Conservation (phyloP, 2,329 filamentous ascomycete species). For the Calonectria hongkongensis region DNA sequence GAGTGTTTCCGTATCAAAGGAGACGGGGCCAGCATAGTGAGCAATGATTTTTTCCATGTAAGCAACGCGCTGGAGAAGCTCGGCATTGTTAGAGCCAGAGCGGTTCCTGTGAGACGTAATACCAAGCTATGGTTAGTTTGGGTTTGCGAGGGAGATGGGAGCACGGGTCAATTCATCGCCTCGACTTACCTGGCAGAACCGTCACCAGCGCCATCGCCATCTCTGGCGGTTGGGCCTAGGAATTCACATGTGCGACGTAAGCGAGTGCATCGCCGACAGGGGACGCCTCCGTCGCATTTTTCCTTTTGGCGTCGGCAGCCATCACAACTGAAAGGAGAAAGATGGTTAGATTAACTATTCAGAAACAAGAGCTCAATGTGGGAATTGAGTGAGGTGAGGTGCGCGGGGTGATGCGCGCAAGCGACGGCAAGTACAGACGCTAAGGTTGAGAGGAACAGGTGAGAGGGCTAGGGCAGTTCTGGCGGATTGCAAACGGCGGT, state of each 20-base stretch:
- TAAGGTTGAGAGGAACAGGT: constrained; percentile 15
- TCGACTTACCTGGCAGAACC: constrained; percentile 47
- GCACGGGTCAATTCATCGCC: not conserved
- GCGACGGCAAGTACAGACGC: constrained; percentile 22
- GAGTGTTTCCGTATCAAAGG: constrained; percentile 56
- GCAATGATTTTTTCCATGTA: constrained; percentile 69
- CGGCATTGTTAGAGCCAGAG: constrained; percentile 48
- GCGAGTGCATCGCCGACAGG: constrained; percentile 71
- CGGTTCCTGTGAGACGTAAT: constrained; percentile 46
- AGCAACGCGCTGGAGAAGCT: constrained; percentile 53
- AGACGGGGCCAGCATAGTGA: constrained; percentile 66
- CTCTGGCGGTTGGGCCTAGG: constrained; percentile 58
- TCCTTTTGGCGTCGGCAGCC: constrained; percentile 73
- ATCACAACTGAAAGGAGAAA: constrained; percentile 65
- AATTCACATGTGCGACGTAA: constrained; percentile 71
- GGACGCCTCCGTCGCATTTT: constrained; percentile 74
- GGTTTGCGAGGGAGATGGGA: not conserved
- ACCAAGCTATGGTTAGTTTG: constrained; percentile 40
- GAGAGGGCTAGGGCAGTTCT: constrained; percentile 2
- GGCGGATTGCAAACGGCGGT: constrained; percentile 6
- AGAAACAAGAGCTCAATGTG: not conserved
- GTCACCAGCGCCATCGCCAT: constrained; percentile 54
- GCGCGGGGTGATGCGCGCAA: not conserved
- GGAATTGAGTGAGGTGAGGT: constrained; percentile 18
- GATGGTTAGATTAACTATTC: constrained; percentile 4